Evolutionary conservation across 441 rosid genomes (phyloP), one percentile per base, ranked within the genome.

Genomic region (Oxalis stricta): DNA sequence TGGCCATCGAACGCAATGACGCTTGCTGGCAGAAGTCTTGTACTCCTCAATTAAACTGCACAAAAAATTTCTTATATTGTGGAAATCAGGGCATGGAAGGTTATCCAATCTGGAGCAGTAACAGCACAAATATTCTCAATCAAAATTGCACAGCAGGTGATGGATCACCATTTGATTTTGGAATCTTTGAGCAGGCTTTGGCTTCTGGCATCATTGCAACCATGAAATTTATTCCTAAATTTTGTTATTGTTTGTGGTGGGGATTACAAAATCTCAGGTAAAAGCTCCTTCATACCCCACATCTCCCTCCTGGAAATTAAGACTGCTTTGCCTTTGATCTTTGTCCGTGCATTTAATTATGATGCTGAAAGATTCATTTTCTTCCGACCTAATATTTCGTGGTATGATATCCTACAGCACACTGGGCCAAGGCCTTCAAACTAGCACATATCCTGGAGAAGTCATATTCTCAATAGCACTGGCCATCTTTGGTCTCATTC

Each of bases 211-310:
- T 86, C 56, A 83, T 76, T 48, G 71, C 94, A 26, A 73, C 85
- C 19, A 60, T 53, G 62, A 73, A 74, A 21, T 91, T 91, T 58
- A 33, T 86, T 26, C 35, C 95, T 0, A 91, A 91, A 40, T 91
- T 72, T 53, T 81, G 79, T 61, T 91, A 72, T 49, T 91, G 92
- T 59, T 66, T 91, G 48, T 91, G 99, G 99, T 91, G 96, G 99
- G 99, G 99, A 11, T 83, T 91, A 37, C 95, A 86, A 69, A 91
- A 91, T 66, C 72, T 91, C 52, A 91, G 99, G 99, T 91, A 58
- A 48, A 23, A 37, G 10, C 19, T 11, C 30, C 41, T 47, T 19
- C 49, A 33, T n/a, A n/a, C n/a, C n/a, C n/a, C n/a, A n/a, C n/a
- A n/a, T n/a, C n/a, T n/a, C n/a, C n/a, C n/a, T n/a, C n/a, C n/a